Base-by-base conservation (phyloP, 441 rosid species). In the Syzygium malaccense region DNA sequence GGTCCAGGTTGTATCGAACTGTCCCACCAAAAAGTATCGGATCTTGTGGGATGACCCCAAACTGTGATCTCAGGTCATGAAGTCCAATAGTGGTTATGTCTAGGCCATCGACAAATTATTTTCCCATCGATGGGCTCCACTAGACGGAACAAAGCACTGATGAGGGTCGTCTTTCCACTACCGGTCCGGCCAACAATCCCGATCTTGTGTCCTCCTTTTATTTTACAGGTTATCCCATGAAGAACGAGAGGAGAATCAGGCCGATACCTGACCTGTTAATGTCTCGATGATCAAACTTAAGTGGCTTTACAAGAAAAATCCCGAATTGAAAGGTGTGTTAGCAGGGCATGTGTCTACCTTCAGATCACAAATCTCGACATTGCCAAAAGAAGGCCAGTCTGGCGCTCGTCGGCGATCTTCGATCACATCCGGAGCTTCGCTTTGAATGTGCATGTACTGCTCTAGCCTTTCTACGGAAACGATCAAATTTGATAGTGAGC, bases 151-250 rank as follows among this genome's bases (percentile, higher is more conserved):
- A 92, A 88, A 58, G 93, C 88, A 20, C 90, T 75, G 55, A 90
- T 91, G 20, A 91, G 86, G 7, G 91, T 90, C 6, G 93, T 89
- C 54, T 92, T 92, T 10, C 93, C 94, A 3, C 93, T 91, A 11
- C 93, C 92, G 8, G 93, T 92, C 57, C 92, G 85, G 30, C 94
- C 94, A 32, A 91, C 92, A 3, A 92, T 89, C 60, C 94, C 94
- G 12, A 92, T 64, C 64, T 91, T 90, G 85, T 89, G 60, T 51
- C 91, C 92, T 89, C 91, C 91, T 91, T 91, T 83, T 32, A 91
- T 88, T 80, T 54, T 90, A 83, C 92, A 92, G 68, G 90, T 92
- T 78, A 92, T 90, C 60, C 93, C 94, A 53, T 86, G 89, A n/a
- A 92, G 92, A 80, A 92, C 92, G 5, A 91, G 49, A 0, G 93